Evolutionary conservation across 371 early-diverging fungal genomes (phyloP).

Genomic region (Apophysomyces elegans): DNA sequence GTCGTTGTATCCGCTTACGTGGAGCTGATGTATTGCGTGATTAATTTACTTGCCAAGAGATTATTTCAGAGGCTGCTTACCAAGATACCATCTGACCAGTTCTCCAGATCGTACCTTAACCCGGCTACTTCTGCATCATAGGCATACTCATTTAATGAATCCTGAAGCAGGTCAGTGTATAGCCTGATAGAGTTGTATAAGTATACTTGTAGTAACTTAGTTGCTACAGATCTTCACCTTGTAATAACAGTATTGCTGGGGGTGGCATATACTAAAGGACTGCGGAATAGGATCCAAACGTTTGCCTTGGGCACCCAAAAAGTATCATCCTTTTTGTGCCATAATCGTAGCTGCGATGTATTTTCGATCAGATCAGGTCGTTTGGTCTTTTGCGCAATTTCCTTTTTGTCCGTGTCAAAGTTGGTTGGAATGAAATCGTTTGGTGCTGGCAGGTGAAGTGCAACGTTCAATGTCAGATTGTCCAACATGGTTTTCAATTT

Average conservation of each 20-base stretch:
- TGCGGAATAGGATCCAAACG: conserved; percentile 59
- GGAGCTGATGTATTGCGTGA: conserved; percentile 38
- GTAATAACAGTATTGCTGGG: conserved; percentile 60
- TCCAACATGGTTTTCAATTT: conserved; percentile 64
- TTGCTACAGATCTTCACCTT: conserved; percentile 21
- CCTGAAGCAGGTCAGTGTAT: conserved; percentile 78
- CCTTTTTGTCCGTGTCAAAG: conserved; percentile 61
- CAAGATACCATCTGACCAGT: conserved; percentile 68
- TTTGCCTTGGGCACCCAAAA: conserved; percentile 85
- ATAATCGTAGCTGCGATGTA: conserved; percentile 70
- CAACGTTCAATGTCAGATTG: conserved; percentile 49
- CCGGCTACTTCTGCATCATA: conserved; percentile 93
- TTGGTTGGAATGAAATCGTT: conserved; percentile 88
- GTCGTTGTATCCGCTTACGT: conserved; percentile 84
- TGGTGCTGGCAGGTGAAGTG: conserved; percentile 71
- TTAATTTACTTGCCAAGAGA: neutral
- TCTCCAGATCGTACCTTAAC: conserved; percentile 72
- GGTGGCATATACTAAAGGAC: conserved; percentile 67
- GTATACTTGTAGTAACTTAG: neutral
- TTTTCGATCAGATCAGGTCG: conserved; percentile 67
- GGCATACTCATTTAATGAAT: conserved; percentile 80
- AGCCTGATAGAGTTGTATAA: conserved; percentile 37
- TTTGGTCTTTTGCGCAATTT: conserved; percentile 35
- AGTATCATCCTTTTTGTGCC: conserved; percentile 94
- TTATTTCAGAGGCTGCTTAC: conserved; percentile 17